Conservation (phyloP, 2,329 filamentous ascomycete species). For the Diaporthe ilicicola region DNA sequence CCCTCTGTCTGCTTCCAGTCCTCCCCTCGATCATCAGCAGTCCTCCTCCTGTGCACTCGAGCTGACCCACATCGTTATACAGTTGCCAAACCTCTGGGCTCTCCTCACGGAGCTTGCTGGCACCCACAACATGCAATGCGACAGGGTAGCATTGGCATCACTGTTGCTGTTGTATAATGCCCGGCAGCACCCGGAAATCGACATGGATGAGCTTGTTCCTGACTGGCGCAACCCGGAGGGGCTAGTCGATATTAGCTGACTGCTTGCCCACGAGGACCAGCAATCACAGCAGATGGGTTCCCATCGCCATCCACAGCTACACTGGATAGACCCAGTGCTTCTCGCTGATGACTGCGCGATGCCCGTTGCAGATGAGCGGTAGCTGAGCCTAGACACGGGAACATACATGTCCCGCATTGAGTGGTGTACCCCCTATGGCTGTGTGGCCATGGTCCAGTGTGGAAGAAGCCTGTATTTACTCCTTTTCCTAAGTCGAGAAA, state of each 20-base stretch:
- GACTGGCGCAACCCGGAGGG: slow-evolving; percentile 2
- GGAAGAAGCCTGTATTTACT: neutral
- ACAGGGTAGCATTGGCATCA: neutral
- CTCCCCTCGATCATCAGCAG: neutral
- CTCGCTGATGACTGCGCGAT: neutral
- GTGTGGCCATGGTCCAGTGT: neutral
- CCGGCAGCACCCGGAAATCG: neutral
- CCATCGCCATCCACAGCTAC: neutral
- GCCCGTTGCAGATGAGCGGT: neutral
- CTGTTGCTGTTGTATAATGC: neutral
- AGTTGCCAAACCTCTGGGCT: slow-evolving; percentile 7
- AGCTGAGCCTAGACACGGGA: neutral
- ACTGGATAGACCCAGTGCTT: neutral
- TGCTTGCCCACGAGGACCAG: neutral
- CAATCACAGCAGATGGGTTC: neutral
- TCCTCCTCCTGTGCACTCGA: too few species aligned
- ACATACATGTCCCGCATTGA: neutral
- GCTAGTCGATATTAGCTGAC: neutral
- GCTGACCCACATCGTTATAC: neutral
- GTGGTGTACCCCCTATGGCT: neutral
- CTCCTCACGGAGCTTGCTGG: slow-evolving; percentile 6
- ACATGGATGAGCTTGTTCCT: slow-evolving; percentile 1
- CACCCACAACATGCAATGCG: slow-evolving; percentile 11
- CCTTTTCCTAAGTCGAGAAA: too few species aligned
- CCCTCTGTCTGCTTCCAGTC: neutral